Base-by-base conservation (phyloP, 2,329 filamentous ascomycete species). In the Neopestalotiopsis clavispora region DNA sequence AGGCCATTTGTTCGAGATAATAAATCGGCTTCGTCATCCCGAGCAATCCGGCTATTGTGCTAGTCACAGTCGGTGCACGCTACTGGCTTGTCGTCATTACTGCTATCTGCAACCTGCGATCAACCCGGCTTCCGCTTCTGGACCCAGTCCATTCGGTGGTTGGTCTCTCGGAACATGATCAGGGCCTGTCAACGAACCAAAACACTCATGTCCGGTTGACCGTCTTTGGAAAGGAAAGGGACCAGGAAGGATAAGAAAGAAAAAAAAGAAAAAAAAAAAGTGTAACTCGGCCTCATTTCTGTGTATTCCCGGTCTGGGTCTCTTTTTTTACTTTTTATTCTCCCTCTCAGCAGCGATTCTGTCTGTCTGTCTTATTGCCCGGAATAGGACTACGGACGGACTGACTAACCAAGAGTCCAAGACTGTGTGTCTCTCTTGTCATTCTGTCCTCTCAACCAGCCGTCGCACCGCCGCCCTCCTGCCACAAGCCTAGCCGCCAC, bases 81-180 rank as follows among this genome's bases (percentile, higher is more conserved):
- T 20, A 34, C 59, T 62, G 59, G n/a, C 34, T 62, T 62, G 59
- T 62, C 59, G 59, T 62, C 59, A 62, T 62, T 20, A 30, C 32
- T 17, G 30, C 59, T 20, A 20, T 38, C 34, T 62, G 56, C 65
- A 20, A 60, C 71, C 71, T 70, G 71, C 72, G 72, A 72, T 74
- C 71, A 71, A 72, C 68, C 74, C 71, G 71, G 72, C 75, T 75
- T 73, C 74, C 72, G 72, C 72, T 71, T 72, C 59, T 62, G 59
- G 59, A 62, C 73, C 52, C 52, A 74, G 69, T 68, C 73, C 72
- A 66, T 70, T 70, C 71, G 71, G 72, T 77, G 75, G 75, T 76
- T 77, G 75, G 75, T 72, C 74, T 73, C 72, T 74, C 30, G 30
- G 59, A 52, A 62, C 59, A 62, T 62, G 59, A 62, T 20, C 59